Percentiles rank a stretch among this genome's conserved stretches.
Conservation (phyloP, 768 basidiomycete species). For the Saitozyma podzolica region DNA sequence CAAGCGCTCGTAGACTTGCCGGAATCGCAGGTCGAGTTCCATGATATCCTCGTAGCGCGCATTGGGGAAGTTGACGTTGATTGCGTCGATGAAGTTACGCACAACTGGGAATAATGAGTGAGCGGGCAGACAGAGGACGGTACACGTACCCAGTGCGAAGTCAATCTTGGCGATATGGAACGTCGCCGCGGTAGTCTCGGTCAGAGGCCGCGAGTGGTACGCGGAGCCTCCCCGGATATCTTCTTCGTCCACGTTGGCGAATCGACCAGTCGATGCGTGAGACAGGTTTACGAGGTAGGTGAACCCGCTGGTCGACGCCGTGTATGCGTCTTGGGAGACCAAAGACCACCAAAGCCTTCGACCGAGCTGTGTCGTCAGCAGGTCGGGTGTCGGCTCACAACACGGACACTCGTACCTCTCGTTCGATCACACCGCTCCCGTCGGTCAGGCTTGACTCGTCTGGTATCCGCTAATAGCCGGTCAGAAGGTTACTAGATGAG, state of each 20-base stretch:
- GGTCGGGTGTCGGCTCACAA: too few species aligned
- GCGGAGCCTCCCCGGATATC: constrained; percentile 10
- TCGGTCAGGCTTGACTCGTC: neutral
- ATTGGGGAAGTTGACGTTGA: constrained; percentile 23
- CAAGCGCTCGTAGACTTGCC: constrained; percentile 13
- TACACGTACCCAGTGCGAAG: constrained; percentile 8
- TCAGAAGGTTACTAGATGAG: neutral
- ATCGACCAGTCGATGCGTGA: constrained; percentile 15
- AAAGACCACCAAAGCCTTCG: constrained; percentile 20
- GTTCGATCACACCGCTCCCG: constrained; percentile 7
- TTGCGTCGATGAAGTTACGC: constrained; percentile 16
- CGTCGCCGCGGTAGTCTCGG: constrained; percentile 12
- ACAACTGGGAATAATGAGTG: neutral
- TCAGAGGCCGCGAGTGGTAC: constrained; percentile 6
- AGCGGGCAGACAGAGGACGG: too few species aligned
- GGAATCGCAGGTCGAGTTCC: constrained; percentile 12
- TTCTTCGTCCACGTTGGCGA: constrained; percentile 24
- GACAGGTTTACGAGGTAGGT: constrained; percentile 20
- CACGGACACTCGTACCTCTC: constrained; percentile 4
- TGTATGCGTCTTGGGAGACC: constrained; percentile 23
- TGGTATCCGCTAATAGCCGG: constrained; percentile 5
- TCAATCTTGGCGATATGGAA: constrained; percentile 21
- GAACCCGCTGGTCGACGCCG: constrained; percentile 20
- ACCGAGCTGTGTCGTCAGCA: neutral
- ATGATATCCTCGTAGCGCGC: constrained; percentile 18